Evolutionary conservation across 108 stramenopile species (phyloP), one percentile per base, ranked within the genome.

Genomic region (Fragilaria crotonensis): DNA sequence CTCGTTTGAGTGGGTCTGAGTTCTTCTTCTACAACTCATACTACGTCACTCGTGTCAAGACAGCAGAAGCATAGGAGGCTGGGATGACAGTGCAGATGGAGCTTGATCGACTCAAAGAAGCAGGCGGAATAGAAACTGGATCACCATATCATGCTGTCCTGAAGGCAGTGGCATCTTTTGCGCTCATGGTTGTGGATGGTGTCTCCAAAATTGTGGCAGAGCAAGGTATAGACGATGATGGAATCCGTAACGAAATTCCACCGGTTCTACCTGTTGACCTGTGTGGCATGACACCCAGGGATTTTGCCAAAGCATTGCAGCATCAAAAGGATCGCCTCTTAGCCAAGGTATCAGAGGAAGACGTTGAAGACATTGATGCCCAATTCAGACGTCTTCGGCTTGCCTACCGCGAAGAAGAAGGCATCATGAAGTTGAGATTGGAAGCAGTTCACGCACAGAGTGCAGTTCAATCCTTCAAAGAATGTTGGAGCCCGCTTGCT

Each of bases 171-270:
- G 11, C 36, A 11, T 41, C 7, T 14, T 41, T 11, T 41, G 7
- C 36, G 36, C 36, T 11, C 11, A 41, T 11, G 36, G 36, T n/a
- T 54, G 54, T 54, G 27, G 18, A 28, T 54, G 54, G 54, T 5
- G 23, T 54, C 4, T 29, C 17, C 26, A 54, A 54, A 29, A 54
- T 54, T 25, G 27, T 54, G 17, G 54, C 28, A 28, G 54, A 54
- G 18, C 5, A 27, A 23, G 27, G 29, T 54, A n/a, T n/a, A n/a
- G n/a, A 18, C 54, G 28, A 28, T 28, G 27, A 54, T 18, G 25
- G 27, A 54, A 18, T 18, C 54, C 5, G 18, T 28, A 27, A 54
- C 29, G 7, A 30, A 9, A 5, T 54, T 54, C 25, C 54, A 9
- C 14, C 54, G 18, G 27, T 28, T 18, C 14, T 41, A 41, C 36